Conservation (phyloP, 2,329 filamentous ascomycete species). For the Drechslerella coelobrocha region DNA sequence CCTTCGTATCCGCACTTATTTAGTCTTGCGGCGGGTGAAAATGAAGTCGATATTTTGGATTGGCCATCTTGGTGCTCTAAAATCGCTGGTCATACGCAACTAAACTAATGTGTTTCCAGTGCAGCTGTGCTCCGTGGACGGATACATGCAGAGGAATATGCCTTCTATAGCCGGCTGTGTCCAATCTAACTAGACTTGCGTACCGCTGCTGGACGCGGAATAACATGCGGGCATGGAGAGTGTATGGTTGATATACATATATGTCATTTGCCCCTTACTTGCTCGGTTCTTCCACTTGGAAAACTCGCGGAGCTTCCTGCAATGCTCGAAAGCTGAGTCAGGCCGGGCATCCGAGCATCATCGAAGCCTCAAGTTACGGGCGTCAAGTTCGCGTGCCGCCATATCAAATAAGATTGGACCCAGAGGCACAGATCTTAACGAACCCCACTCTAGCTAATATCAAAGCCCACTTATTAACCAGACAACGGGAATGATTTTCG, state of each 20-base stretch:
- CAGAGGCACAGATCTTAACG: slow-evolving; percentile 7
- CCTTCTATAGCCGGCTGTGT: slow-evolving; percentile 3
- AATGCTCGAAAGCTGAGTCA: neutral
- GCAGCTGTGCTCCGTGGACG: slow-evolving; percentile 1
- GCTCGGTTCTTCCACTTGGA: neutral
- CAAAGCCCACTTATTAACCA: neutral
- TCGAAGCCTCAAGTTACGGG: neutral
- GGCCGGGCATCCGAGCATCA: slow-evolving; percentile 2
- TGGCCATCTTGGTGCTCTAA: neutral
- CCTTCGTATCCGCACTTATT: neutral
- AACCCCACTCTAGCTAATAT: slow-evolving; percentile 3
- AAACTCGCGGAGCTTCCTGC: neutral
- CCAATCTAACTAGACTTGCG: neutral
- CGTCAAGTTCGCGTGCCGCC: neutral
- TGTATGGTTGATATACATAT: neutral
- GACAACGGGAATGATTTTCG: slow-evolving; percentile 4
- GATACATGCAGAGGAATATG: neutral
- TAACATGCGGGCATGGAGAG: neutral
- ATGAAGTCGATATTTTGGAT: neutral
- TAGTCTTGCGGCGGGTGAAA: neutral
- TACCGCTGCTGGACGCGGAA: neutral
- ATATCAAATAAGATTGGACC: slow-evolving; percentile 8
- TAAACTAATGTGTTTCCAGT: neutral
- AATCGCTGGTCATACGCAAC: neutral
- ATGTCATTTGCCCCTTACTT: slow-evolving; percentile 5